Percentiles rank a stretch among this genome's conserved stretches.
These are phyloP conservation scores for Lactuca saligna DNA, from an alignment of 129 eudicot species.

Conservation along the genomic window DNA sequence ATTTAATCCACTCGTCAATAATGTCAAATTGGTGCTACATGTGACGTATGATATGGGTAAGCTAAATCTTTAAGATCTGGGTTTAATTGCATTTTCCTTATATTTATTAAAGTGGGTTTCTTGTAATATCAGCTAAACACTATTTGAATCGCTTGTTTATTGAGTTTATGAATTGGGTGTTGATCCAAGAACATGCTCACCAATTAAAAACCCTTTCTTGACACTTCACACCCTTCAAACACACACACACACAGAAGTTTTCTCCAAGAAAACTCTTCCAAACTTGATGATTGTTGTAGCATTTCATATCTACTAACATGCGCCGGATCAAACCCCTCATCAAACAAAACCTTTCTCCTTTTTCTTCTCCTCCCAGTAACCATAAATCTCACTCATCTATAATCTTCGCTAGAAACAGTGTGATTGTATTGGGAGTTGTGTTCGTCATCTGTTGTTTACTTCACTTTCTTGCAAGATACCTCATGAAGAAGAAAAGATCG, in stretches of 20 bases:
- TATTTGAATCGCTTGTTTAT: constrained; percentile 23
- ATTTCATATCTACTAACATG: constrained; percentile 30
- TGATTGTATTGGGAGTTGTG: constrained; percentile 55
- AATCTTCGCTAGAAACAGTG: constrained; percentile 42
- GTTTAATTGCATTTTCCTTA: constrained; percentile 5
- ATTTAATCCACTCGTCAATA: constrained; percentile 11
- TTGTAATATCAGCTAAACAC: constrained; percentile 27
- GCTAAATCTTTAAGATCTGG: constrained; percentile 32
- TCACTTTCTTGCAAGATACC: constrained; percentile 55
- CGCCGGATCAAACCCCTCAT: constrained; percentile 28
- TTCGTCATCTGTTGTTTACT: constrained; percentile 61
- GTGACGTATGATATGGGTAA: constrained; percentile 23
- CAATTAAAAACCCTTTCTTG: constrained; percentile 28
- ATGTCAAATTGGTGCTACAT: background rate
- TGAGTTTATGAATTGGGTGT: constrained; percentile 18
- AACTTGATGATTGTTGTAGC: constrained; percentile 25
- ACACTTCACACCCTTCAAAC: constrained; percentile 19
- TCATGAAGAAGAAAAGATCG: constrained; percentile 47
- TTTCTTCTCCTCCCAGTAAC: constrained; percentile 21
- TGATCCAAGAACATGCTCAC: constrained; percentile 31
- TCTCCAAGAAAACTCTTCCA: background rate
- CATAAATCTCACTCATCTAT: constrained; percentile 53
- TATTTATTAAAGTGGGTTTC: constrained; percentile 30
- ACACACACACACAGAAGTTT: constrained; percentile 20
- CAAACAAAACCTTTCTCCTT: constrained; percentile 32